Evolutionary conservation across 306 rosid species (phyloP).

Genomic region (Sicyos edulis): DNA sequence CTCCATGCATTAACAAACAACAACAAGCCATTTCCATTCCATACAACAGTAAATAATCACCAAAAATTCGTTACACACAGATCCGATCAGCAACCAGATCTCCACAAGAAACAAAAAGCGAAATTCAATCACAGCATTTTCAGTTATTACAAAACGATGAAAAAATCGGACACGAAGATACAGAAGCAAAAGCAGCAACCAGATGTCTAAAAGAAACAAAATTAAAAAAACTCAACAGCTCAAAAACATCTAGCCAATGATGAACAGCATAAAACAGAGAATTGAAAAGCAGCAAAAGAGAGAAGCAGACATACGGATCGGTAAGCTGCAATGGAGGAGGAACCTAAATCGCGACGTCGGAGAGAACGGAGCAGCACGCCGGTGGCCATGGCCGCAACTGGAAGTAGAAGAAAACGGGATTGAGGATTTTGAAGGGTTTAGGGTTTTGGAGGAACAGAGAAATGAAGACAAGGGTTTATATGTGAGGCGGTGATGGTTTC

Average conservation of each 20-base stretch:
- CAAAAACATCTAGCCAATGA: background rate
- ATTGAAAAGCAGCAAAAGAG: background rate
- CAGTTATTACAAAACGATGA: background rate
- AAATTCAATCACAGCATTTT: background rate
- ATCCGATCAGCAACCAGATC: background rate
- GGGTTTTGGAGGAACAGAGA: conserved; percentile 22
- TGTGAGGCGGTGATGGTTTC: conserved; percentile 32
- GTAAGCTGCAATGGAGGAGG: conserved; percentile 44
- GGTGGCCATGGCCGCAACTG: conserved; percentile 35
- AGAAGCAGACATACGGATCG: conserved; percentile 48
- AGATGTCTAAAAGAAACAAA: background rate
- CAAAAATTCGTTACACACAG: background rate
- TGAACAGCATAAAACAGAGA: background rate
- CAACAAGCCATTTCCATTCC: no score
- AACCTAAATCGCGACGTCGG: conserved; percentile 43
- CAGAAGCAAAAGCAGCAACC: background rate
- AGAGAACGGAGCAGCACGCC: conserved; percentile 47
- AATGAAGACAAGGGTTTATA: background rate
- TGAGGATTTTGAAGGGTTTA: conserved; percentile 23
- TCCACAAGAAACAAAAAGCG: background rate
- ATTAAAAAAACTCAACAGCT: background rate
- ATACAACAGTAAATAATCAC: background rate
- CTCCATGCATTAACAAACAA: no score
- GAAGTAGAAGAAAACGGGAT: background rate
- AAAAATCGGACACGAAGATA: background rate